Percentiles rank a stretch among this genome's conserved stretches.
phyloP scores from a whole-genome alignment of 768 basidiomycete genomes.

The Chalciporus pseudorubinellus region DNA sequence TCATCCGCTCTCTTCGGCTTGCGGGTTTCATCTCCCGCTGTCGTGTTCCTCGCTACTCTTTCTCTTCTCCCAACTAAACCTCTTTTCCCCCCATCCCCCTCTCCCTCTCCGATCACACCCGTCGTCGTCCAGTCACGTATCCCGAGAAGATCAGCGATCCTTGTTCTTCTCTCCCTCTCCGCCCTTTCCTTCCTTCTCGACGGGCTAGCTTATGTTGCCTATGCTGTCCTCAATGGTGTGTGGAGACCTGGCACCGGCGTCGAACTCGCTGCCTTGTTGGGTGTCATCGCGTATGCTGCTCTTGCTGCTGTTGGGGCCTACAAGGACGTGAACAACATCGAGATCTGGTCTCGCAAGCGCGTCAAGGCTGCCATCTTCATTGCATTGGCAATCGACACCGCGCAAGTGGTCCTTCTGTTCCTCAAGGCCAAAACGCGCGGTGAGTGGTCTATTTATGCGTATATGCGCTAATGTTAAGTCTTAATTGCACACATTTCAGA shows the following conservation, averaged over 20 bases:
- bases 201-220: conserved; percentile 67
- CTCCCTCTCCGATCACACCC: conserved; percentile 64
- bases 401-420: conserved; percentile 55
- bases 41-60: conserved; percentile 60
- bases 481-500: conserved; percentile 10
- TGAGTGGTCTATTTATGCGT: conserved; percentile 24
- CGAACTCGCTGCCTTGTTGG: conserved; percentile 64
- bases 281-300: conserved; percentile 67
- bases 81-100: conserved; percentile 37
- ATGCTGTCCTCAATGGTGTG: conserved; percentile 58
- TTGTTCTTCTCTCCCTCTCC: conserved; percentile 63
- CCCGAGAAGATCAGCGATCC: conserved; percentile 75
- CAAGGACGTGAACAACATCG: conserved; percentile 71
- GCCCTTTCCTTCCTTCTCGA: conserved; percentile 77
- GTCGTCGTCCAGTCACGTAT: conserved; percentile 71
- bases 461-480: not conserved
- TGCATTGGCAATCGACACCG: conserved; percentile 59
- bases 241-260: conserved; percentile 68
- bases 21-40: conserved; percentile 64
- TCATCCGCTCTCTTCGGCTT: conserved; percentile 49
- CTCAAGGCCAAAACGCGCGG: conserved; percentile 36
- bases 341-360: conserved; percentile 62
- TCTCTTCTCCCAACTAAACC: conserved; percentile 56
- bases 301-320: conserved; percentile 74
- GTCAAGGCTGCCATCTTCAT: conserved; percentile 53